Evolutionary conservation across 2,329 filamentous ascomycete genomes (phyloP), one percentile per base, ranked within the genome.

Genomic region (Ambrosiella xylebori): DNA sequence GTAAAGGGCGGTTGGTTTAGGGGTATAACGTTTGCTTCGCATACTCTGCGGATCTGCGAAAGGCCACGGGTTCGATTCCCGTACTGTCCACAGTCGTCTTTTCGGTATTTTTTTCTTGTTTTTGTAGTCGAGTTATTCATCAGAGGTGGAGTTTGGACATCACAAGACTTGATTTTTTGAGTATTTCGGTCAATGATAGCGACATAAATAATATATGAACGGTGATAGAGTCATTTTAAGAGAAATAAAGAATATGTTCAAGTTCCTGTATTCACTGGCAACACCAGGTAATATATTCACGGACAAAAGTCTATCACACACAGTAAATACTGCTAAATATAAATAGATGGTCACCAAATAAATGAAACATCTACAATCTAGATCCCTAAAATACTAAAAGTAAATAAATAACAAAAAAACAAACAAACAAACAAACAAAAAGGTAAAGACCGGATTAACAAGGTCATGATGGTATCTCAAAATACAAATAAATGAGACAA

Each of bases 61-160:
- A 58, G 57, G 51, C 55, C 57, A 58, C 57, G 57, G 57, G 57
- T 58, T 58, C 57, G 57, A 58, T 58, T 58, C 57, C 57, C 57
- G 51, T 58, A 58, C 57, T 58, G 57, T 58, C 57, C 57, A 58
- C 3, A 13, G 15, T 53, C 12, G 7, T 41, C 35, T 7, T 41
- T 57, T 51, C 51, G 39, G 8, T 1, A 2, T 12, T 35, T 4
- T n/a, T 44, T 47, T 47, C 3, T 19, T 47, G 1, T 17, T 47
- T 47, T 47, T 47, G 3, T 2, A 19, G 9, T 47, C n/a, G 39
- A 41, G 9, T n/a, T 41, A 3, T 17, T 47, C n/a, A n/a, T n/a
- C 44, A 41, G 11, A 41, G 40, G 40, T 41, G 40, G 11, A 41
- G 3, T 11, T 41, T 12, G 11, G 40, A 12, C 3, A 41, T 12